A percentile compares a stretch with the other conserved stretches of the same genome.
Conservation (phyloP, 73 alveolate species). For the Effrenium voratum region DNA sequence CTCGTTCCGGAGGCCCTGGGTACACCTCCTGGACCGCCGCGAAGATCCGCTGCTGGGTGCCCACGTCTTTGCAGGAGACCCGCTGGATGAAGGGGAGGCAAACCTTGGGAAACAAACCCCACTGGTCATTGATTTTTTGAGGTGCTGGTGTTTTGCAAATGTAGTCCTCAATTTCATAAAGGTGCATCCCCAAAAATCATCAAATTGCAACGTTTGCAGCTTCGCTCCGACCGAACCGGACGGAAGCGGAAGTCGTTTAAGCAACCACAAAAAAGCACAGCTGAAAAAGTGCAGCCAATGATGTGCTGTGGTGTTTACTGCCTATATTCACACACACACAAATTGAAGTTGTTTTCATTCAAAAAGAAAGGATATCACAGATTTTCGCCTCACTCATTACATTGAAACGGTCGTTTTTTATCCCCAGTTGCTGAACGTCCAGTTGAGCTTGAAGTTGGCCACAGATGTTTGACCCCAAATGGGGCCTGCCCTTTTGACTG, state of each 20-base stretch:
- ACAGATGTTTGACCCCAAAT: no score
- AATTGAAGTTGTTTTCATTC: no score
- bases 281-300: no score
- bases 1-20: slow-evolving; percentile 76
- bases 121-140: neutral
- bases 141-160: neutral
- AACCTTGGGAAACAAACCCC: neutral
- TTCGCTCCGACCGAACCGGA: neutral
- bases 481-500: no score
- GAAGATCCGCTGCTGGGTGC: slow-evolving; percentile 58
- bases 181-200: neutral
- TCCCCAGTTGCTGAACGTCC: no score
- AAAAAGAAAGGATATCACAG: neutral
- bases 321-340: no score
- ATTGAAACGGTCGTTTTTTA: no score
- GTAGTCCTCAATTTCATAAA: neutral
- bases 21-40: slow-evolving; percentile 37
- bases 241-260: no score
- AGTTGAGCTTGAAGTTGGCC: no score
- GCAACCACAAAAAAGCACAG: no score
- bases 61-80: slow-evolving; percentile 76
- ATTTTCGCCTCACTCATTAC: neutral
- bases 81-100: slow-evolving; percentile 57
- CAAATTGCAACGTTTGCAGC: neutral
- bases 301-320: no score